Conservation (phyloP, 805 yeast genomes). For the Kluyveromyces dobzhanskii region DNA sequence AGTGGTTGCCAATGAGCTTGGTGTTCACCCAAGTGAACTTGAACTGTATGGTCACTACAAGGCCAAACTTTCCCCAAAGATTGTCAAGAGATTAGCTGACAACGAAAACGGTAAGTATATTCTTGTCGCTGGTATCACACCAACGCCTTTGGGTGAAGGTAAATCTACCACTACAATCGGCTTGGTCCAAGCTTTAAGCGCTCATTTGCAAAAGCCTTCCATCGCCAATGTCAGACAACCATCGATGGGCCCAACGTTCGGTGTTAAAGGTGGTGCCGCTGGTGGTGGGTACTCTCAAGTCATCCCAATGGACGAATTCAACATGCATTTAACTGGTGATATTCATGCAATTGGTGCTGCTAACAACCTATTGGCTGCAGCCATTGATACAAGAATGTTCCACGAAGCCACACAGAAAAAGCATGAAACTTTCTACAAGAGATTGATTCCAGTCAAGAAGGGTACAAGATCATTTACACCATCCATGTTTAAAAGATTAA, state of each 20-base stretch:
- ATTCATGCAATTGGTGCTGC: conserved; percentile 95
- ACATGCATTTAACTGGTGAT: conserved; percentile 95
- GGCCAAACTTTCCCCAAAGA: conserved; percentile 73
- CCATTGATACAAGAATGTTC: conserved; percentile 94
- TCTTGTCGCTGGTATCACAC: conserved; percentile 94
- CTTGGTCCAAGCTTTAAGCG: conserved; percentile 92
- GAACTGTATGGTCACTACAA: conserved; percentile 86
- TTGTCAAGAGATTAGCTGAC: conserved; percentile 56
- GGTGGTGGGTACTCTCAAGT: conserved; percentile 99
- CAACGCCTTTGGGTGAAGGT: conserved; percentile 98
- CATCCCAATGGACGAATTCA: conserved; percentile 98
- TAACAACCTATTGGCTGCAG: conserved; percentile 89
- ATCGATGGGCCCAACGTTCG: conserved; percentile 97
- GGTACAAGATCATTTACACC: conserved; percentile 73
- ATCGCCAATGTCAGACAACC: conserved; percentile 97
- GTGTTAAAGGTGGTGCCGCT: conserved; percentile 99
- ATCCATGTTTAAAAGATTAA: conserved; percentile 67
- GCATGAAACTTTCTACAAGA: conserved; percentile 68
- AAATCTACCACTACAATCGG: conserved; percentile 96
- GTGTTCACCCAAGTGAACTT: conserved; percentile 68
- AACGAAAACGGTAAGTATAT: conserved; percentile 75
- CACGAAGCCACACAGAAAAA: conserved; percentile 81
- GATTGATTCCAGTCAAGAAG: conserved; percentile 80
- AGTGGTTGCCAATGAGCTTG: conserved; percentile 70
- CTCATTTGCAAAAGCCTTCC: conserved; percentile 72